Percentiles rank a stretch among this genome's conserved stretches.
phyloP scores from a whole-genome alignment of 805 yeast species.

The Metschnikowia cerradonensis region DNA sequence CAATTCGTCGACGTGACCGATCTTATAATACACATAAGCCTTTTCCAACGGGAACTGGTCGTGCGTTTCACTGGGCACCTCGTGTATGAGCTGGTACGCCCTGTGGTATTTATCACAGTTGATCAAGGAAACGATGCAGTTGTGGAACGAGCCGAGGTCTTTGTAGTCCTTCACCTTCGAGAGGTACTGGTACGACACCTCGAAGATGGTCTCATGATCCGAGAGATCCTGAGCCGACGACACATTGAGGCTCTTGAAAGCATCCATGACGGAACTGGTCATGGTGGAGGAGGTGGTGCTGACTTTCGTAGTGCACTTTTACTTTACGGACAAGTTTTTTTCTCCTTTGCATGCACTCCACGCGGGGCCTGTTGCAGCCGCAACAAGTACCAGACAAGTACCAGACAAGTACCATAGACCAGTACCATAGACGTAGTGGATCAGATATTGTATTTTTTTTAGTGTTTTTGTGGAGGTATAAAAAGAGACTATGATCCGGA shows the following conservation, averaged over 20 bases:
- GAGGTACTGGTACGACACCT: conserved; percentile 39
- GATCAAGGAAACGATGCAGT: conserved; percentile 55
- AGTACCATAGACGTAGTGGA: no score
- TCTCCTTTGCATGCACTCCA: conserved; percentile 10
- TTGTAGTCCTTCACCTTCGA: conserved; percentile 34
- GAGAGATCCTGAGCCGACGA: conserved; percentile 20
- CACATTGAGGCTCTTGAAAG: conserved; percentile 39
- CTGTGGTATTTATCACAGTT: conserved; percentile 52
- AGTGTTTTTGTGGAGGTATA: no score
- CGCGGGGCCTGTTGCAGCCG: background rate
- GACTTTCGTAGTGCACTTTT: background rate
- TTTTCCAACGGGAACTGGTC: conserved; percentile 43
- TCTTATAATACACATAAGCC: conserved; percentile 58
- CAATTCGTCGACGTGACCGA: conserved; percentile 39
- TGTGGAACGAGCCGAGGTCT: conserved; percentile 34
- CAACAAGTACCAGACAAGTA: background rate
- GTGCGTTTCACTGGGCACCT: conserved; percentile 35
- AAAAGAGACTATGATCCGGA: no score
- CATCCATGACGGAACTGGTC: conserved; percentile 39
- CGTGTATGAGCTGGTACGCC: conserved; percentile 43
- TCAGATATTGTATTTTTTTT: no score
- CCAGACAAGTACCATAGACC: background rate
- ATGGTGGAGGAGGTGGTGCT: conserved; percentile 14
- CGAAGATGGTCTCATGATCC: conserved; percentile 36
- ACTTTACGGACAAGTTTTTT: conserved; percentile 5